Evolutionary conservation across 495 filamentous ascomycete genomes (phyloP).

Genomic region (Penicillium crystallinum): DNA sequence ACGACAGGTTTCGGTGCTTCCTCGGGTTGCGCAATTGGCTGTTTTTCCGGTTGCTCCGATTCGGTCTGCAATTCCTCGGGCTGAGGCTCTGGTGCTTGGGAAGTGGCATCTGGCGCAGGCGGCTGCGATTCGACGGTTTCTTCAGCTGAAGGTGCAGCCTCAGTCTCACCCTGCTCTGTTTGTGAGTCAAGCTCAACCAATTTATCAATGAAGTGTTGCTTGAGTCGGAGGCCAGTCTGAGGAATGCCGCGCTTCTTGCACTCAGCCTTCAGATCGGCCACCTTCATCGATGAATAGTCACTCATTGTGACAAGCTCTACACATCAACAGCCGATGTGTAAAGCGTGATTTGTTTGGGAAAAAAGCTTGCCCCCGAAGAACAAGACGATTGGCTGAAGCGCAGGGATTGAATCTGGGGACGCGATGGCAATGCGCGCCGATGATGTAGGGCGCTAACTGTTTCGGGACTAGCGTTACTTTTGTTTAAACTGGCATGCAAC

Average conservation of each 20-base stretch:
- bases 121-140: slow-evolving; percentile 9
- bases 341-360: neutral
- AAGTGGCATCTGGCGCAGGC: slow-evolving; percentile 5
- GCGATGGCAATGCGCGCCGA: slow-evolving; percentile 28
- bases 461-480: slow-evolving; percentile 10
- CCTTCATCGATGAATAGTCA: slow-evolving; percentile 50
- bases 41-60: slow-evolving; percentile 3
- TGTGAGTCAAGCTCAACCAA: slow-evolving; percentile 40
- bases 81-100: slow-evolving; percentile 10
- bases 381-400: neutral
- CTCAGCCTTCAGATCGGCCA: slow-evolving; percentile 50
- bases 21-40: slow-evolving; percentile 6
- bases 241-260: slow-evolving; percentile 47
- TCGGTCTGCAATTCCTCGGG: slow-evolving; percentile 14
- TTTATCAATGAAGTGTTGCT: slow-evolving; percentile 44
- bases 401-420: slow-evolving; percentile 23
- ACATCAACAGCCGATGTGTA: neutral
- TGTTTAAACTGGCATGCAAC: neutral
- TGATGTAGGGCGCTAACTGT: slow-evolving; percentile 26
- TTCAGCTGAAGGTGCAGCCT: slow-evolving; percentile 6
- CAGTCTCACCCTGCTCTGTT: slow-evolving; percentile 4
- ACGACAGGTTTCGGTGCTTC: neutral
- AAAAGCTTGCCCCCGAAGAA: neutral
- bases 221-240: slow-evolving; percentile 47
- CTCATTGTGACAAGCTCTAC: slow-evolving; percentile 28